Percentiles rank a stretch among this genome's conserved stretches.
Conservation (phyloP, 1,284 basidiomycete species). For the Ustilago tritici region DNA sequence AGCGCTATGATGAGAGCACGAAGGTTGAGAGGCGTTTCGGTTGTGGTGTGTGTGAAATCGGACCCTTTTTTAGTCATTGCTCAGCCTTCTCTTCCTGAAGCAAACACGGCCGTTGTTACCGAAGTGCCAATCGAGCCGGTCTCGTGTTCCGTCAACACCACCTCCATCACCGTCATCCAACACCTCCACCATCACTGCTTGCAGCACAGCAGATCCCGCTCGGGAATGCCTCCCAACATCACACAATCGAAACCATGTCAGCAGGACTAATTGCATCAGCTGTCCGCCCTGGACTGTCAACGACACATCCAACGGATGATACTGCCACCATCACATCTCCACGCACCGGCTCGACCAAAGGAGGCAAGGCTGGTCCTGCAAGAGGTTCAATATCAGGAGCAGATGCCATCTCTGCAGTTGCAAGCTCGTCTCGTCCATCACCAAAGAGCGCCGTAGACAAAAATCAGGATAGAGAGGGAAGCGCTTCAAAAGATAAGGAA, state of each 20-base stretch:
- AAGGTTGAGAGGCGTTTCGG: not conserved
- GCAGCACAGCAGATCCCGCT: not conserved
- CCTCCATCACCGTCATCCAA: slow-evolving; percentile 6
- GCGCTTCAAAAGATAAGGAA: slow-evolving; percentile 30
- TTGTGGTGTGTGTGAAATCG: not conserved
- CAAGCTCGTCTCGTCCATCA: slow-evolving; percentile 15
- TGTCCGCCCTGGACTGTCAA: not conserved
- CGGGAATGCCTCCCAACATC: not conserved
- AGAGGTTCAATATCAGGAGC: not conserved
- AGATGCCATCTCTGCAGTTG: not conserved
- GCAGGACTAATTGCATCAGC: slow-evolving; percentile 7
- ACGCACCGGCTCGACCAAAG: not conserved
- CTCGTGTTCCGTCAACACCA: not conserved
- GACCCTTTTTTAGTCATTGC: slow-evolving; percentile 13
- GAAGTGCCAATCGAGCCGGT: not conserved
- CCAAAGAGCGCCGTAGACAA: slow-evolving; percentile 10
- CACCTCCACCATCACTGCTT: slow-evolving; percentile 1
- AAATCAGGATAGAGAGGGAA: slow-evolving; percentile 18
- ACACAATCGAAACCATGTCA: slow-evolving; percentile 13
- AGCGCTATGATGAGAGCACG: not conserved
- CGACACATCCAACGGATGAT: not conserved
- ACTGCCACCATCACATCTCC: not conserved
- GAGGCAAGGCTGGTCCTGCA: not conserved
- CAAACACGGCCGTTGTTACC: not conserved
- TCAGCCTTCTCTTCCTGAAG: not conserved